phyloP scores from a whole-genome alignment of 2,329 filamentous ascomycete genomes.

The Lithohypha guttulata region DNA sequence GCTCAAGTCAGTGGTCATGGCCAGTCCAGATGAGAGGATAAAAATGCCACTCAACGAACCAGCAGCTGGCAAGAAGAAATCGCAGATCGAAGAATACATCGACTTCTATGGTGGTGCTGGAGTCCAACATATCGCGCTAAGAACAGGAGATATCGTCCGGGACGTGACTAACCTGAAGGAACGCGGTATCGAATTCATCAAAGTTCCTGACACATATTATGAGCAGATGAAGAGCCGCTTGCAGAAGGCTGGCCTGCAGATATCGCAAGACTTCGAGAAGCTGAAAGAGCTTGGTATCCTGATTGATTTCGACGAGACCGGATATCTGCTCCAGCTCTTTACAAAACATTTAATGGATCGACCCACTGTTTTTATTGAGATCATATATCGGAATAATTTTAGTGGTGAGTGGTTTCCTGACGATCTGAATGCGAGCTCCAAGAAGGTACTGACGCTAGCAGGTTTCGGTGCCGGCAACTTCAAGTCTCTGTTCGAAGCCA shows the following conservation, averaged over 20 bases:
- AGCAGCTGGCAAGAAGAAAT: conserved; percentile 76
- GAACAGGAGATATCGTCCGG: conserved; percentile 67
- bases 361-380: conserved; percentile 91
- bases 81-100: conserved; percentile 89
- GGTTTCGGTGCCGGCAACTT: conserved; percentile 91
- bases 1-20: conserved; percentile 82
- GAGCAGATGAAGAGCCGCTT: conserved; percentile 62
- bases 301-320: conserved; percentile 89
- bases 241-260: conserved; percentile 46
- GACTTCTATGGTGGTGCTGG: conserved; percentile 82
- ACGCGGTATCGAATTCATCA: conserved; percentile 88
- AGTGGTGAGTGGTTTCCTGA: too few relatives aligned
- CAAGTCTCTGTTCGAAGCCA: conserved; percentile 88
- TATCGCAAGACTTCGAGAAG: conserved; percentile 70
- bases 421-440: too few relatives aligned
- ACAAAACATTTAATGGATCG: conserved; percentile 87
- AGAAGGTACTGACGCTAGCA: too few relatives aligned
- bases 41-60: conserved; percentile 99
- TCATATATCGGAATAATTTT: conserved; percentile 86
- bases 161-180: conserved; percentile 68
- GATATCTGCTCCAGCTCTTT: conserved; percentile 68
- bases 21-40: conserved; percentile 69
- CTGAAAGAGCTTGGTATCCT: conserved; percentile 72
- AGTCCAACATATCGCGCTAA: conserved; percentile 86
- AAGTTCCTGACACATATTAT: conserved; percentile 80